Base-by-base conservation (phyloP, 495 filamentous ascomycete genomes). In the Neurospora discreta region DNA sequence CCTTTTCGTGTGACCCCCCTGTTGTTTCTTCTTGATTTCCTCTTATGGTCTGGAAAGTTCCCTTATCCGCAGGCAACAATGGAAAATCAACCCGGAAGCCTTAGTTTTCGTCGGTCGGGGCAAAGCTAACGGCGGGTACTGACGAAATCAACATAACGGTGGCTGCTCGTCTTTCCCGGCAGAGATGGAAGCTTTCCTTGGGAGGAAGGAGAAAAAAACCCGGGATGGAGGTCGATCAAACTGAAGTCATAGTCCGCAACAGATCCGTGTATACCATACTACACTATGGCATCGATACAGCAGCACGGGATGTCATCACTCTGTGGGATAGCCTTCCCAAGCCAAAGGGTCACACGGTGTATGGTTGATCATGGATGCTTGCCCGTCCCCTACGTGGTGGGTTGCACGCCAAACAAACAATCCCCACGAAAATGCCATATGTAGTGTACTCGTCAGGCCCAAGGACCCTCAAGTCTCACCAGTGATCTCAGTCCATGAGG, bases 271-370 rank as follows among this genome's bases (percentile, higher is more conserved):
- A 11, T 58, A 58, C 46, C 15, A 23, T 26, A 60, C 52, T 58
- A 58, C 46, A 26, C 46, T 58, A 60, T 26, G 26, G 52, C 52
- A 60, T 60, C 52, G 26, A 26, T 2, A 70, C 73, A 72, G 72
- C 70, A 72, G 71, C 73, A 74, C 71, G 73, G 71, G 73, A 74
- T 74, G 71, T 68, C 71, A 65, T 74, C 73, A 74, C 67, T 42
- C 71, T 68, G 52, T 65, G 11, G 52, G 52, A 65, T 65, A 18
- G 52, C 52, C 52, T 65, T 65, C 52, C 46, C 52, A 65, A 65
- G 6, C 52, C 23, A 52, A 44, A 44, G 13, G 72, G 72, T 65
- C 72, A 73, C 69, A 67, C 42, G 68, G 33, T 36, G 70, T 67
- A 69, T 42, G 2, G 68, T 20, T 69, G 60, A 18, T 38, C 58